Base-by-base conservation (phyloP, 2,329 filamentous ascomycete species). In the Microthyrium microscopicum region DNA sequence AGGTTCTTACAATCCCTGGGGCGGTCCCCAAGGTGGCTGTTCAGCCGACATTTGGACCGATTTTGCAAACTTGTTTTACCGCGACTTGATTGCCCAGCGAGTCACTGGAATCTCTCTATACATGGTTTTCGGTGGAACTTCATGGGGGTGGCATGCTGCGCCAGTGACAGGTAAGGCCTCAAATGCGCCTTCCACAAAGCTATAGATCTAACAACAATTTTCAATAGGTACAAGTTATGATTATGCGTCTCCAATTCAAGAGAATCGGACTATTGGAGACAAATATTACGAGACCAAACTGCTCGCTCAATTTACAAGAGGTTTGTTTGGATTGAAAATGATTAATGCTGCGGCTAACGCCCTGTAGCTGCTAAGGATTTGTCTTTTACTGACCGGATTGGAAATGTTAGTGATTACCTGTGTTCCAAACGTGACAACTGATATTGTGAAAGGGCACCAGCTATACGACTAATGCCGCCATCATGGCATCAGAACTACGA, bases 11-110 rank as follows among this genome's bases (percentile, higher is more conserved):
- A 70, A 72, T 31, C 66, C 68, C 0, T 76, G 70, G 70, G 68
- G 63, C 24, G 70, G 70, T 4, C 70, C 68, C 0, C 57, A 65
- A 45, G 69, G 60, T 16, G 65, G 64, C 3, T 72, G 68, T 28
- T 56, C 61, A 0, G 52, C 51, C 2, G 62, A 70, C 27, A 70
- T 66, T 13, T 66, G 66, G 2, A 57, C 64, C 0, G 65, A 72
- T 29, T 77, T 71, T 41, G 70, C 66, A 2, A 74, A 75, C 36
- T 47, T 77, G 4, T 76, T 72, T 51, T 77, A 77, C 46, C 60
- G 70, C 8, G 65, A 74, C 44, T 62, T 73, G 34, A 65, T 76
- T 18, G 67, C 60, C 18, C 66, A 76, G 42, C 57, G 66, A 1
- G 61, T 73, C 3, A 70, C 68, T 0, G 68, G 67, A 0, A 61